Evolutionary conservation across 805 yeast species (phyloP), one percentile per base, ranked within the genome.

Genomic region (Candida nonsorbophila): DNA sequence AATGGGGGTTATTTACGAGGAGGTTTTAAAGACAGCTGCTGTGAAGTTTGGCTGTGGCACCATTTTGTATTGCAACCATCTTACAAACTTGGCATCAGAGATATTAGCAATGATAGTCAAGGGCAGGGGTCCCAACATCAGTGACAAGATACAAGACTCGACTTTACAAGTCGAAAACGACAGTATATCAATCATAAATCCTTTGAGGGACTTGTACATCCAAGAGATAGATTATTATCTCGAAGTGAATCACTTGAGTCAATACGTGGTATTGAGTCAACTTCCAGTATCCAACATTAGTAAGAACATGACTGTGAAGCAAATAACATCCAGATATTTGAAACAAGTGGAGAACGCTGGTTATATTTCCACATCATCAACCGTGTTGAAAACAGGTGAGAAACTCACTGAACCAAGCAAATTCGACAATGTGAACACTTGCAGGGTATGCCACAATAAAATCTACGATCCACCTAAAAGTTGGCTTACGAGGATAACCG

Each of bases 341-440:
- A 68, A 62, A 17, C 66, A 68, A 19, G 74, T 88, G 14, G 95
- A 85, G 45, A 67, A 68, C 5, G 60, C 63, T 7, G 87, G 78
- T 10, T 87, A 87, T 48, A 87, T 95, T 0, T 84, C 90, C 33
- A 84, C 90, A 2, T 87, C 88, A 3, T 82, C 96, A 0, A 88
- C 97, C 0, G 97, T 90, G 13, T 87, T 87, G 9, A 79, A 84
- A 41, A 87, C 95, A 0, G 95, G 92, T 4, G 79, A 79, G 27
- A 87, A 90, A 50, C 56, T 88, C 25, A 69, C 67, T 2, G 64
- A 64, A 6, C 84, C 84, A 0, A 36, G 45, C 1, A 42, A 41
- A 1, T 47, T 40, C 5, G 13, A 11, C 5, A 22, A 24, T 6
- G 10, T 21, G 13, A 15, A 20, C 7, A 29, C 26, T 5, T 85